Percentiles rank a stretch among this genome's conserved stretches.
Evolutionary conservation across 371 early-diverging fungal genomes (phyloP).

Genomic region (Zychaea mexicana): DNA sequence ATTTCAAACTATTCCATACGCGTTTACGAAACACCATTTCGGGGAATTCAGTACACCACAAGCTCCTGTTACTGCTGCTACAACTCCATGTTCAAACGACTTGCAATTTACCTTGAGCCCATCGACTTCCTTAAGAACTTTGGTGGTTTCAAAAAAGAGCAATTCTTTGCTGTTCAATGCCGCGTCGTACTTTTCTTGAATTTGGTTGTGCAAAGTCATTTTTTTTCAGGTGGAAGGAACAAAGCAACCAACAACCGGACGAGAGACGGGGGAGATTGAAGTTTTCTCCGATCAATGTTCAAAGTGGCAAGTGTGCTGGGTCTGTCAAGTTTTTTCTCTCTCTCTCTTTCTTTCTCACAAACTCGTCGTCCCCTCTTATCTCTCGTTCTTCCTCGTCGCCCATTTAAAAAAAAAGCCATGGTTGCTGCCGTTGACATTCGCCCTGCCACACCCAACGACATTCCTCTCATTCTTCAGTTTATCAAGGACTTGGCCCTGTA

Average conservation of each 20-base stretch:
- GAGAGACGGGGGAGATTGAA: too few relatives aligned
- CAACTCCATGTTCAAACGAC: not conserved
- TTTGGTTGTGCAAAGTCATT: conserved; percentile 11
- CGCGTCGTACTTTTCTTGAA: conserved; percentile 28
- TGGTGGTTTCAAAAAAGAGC: conserved; percentile 27
- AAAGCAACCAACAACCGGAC: too few relatives aligned
- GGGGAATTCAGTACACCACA: not conserved
- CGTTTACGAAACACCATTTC: not conserved
- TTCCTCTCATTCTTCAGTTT: conserved; percentile 65
- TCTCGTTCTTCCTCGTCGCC: not conserved
- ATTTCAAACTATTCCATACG: conserved; percentile 37
- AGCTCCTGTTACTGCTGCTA: not conserved
- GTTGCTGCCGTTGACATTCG: conserved; percentile 38
- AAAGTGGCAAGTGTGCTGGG: not conserved
- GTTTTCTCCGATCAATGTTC: not conserved
- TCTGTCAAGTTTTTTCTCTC: not conserved
- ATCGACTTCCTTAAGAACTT: conserved; percentile 12
- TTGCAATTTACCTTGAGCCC: conserved; percentile 30
- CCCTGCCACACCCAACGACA: conserved; percentile 63
- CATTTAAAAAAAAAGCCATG: conserved; percentile 1
- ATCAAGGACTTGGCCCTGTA: conserved; percentile 77
- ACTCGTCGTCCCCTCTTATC: too few relatives aligned
- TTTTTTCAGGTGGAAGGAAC: not conserved
- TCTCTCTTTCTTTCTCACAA: not conserved
- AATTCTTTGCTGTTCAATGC: conserved; percentile 32